phyloP scores from a whole-genome alignment of 1,284 basidiomycete species.

The Retiboletus flavoniger region DNA sequence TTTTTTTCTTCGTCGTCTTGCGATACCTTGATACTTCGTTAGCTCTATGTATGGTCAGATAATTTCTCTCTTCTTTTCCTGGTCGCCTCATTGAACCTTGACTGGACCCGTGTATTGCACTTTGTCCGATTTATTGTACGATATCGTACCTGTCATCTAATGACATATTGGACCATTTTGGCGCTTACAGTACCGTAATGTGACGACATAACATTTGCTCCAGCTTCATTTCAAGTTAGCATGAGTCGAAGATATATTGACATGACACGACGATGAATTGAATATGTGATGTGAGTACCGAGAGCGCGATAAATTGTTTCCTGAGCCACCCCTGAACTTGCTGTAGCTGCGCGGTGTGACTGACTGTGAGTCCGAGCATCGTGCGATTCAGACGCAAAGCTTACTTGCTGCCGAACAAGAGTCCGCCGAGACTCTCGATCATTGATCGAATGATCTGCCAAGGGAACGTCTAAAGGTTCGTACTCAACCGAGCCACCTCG shows the following conservation, averaged over 20 bases:
- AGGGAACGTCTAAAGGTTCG: not conserved
- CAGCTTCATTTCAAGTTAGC: not conserved
- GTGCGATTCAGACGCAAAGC: not conserved
- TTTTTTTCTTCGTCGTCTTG: not conserved
- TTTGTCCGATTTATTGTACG: slow-evolving; percentile 16
- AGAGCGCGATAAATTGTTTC: not conserved
- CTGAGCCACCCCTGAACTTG: not conserved
- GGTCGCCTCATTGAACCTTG: not conserved
- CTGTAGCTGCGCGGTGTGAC: no score
- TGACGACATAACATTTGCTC: not conserved
- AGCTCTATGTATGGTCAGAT: slow-evolving; percentile 14
- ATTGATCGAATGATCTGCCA: not conserved
- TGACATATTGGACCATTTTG: not conserved
- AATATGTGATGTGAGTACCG: not conserved
- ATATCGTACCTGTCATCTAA: slow-evolving; percentile 1
- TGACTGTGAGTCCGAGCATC: not conserved
- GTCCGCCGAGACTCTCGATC: not conserved
- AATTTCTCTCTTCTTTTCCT: slow-evolving; percentile 2
- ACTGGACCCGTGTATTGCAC: slow-evolving; percentile 2
- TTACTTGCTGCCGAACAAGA: not conserved
- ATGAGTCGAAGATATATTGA: not conserved
- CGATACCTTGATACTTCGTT: slow-evolving; percentile 8
- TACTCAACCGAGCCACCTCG: not conserved
- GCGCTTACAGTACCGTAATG: not conserved
- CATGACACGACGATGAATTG: slow-evolving; percentile 6